Evolutionary conservation across 257 asterid species (phyloP), one percentile per base, ranked within the genome.

Genomic region (Mentha longifolia): DNA sequence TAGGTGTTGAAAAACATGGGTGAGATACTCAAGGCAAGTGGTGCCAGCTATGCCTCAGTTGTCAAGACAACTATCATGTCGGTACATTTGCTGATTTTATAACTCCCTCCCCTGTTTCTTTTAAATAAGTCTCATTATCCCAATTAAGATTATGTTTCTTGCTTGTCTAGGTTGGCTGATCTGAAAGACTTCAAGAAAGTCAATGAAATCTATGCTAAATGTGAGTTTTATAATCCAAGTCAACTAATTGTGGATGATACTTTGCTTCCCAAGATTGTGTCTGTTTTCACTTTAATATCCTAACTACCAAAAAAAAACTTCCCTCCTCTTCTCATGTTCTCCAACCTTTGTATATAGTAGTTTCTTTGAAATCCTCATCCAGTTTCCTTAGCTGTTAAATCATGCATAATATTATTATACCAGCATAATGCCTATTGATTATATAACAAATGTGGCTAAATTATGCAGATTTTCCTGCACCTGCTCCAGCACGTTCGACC

Each of bases 11-110:
- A 92, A 87, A 95, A 95, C 74, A 88, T 95, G 88, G 99, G 99
- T 15, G 97, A 92, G 85, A 95, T 95, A 80, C 96, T 95, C 65
- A 89, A 95, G 86, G 99, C 96, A 61, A 74, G 97, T 61, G 99
- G 98, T 31, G 88, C 82, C 67, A 77, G 81, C 91, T 95, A 95
- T 73, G 76, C 95, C 70, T 89, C 98, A 8, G 99, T 95, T 75
- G 99, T 92, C 74, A 95, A 95, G 96, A 95, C 99, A 45, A 95
- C 99, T 56, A 95, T 95, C 77, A 83, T 95, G 99, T 95, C 69
- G 14, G 97, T 74, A 67, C 57, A 67, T 70, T 42, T 81, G 51
- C 10, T 57, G 35, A 10, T 17, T 63, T 0, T 4, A 22, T 3
- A 43, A 42, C 52, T 12, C 49, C 68, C 13, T 42, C 54, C 68